phyloP scores from a whole-genome alignment of 805 yeast genomes.

The Pichia paraexigua region DNA sequence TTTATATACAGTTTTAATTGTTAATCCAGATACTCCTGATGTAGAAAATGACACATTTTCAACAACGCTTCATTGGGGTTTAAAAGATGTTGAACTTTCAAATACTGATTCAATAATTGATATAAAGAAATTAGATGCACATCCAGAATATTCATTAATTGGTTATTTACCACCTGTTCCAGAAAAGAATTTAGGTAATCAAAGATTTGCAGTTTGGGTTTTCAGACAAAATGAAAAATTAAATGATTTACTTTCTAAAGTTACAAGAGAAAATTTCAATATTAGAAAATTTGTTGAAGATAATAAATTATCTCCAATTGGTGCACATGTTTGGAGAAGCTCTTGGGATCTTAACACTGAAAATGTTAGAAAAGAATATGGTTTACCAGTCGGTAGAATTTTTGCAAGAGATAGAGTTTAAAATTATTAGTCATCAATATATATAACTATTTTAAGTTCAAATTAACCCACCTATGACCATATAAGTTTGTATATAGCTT shows the following conservation, averaged over 20 bases:
- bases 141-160: constrained; percentile 37
- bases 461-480: not conserved
- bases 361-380: constrained; percentile 61
- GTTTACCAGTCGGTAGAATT: constrained; percentile 67
- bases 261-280: constrained; percentile 48
- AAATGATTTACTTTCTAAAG: constrained; percentile 15
- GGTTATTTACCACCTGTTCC: constrained; percentile 79
- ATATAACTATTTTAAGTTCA: no score
- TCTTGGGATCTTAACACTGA: constrained; percentile 70
- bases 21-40: constrained; percentile 91
- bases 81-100: constrained; percentile 55
- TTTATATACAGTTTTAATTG: constrained; percentile 68
- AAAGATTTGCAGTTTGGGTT: constrained; percentile 85
- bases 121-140: constrained; percentile 31
- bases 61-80: constrained; percentile 72
- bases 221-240: constrained; percentile 52
- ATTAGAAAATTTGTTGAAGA: constrained; percentile 58
- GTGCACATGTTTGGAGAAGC: constrained; percentile 90
- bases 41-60: constrained; percentile 55
- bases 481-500: not conserved
- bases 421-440: not conserved
- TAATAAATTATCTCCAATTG: constrained; percentile 63
- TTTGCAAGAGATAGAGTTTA: constrained; percentile 53
- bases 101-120: constrained; percentile 52
- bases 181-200: constrained; percentile 77